Evolutionary conservation across 2,329 filamentous ascomycete genomes (phyloP), one percentile per base, ranked within the genome.

Genomic region (Aureobasidium sp.): DNA sequence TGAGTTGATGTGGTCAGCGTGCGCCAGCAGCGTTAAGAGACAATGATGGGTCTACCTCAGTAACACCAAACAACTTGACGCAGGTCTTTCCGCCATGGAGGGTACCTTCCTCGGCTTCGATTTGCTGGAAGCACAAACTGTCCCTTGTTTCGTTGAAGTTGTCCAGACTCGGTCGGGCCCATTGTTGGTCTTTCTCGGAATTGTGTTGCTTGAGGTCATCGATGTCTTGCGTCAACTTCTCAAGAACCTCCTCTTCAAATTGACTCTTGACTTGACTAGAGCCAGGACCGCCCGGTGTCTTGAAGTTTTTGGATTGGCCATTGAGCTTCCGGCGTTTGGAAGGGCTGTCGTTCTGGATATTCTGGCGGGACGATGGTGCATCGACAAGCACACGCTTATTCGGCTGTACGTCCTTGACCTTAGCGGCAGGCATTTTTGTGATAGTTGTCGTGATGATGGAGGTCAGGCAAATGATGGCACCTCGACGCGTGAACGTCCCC

Each of bases 211-310:
- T 96, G 67, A 95, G 80, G 23, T 87, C 89, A 27, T 84, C 87
- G 65, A 97, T 92, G 72, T 97, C 91, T 75, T 97, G 93, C 65
- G 91, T 94, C 75, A 99, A 84, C 79, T 96, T 96, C 80, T 97
- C 93, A 65, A 99, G 82, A 2, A 96, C 90, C 72, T 97, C 91
- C 63, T 89, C 87, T 76, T 97, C 94, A 73, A 99, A 99, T 61
- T 88, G 84, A 73, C 91, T 96, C 78, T 96, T 97, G 17, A 84
- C 84, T 74, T 92, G 90, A 68, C 84, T 92, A 1, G 89, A 93
- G 65, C 84, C 81, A 63, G 86, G 73, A 66, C 82, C 83, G 67
- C 88, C 83, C 3, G 87, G 87, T 61, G 84, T 82, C 61, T 82
- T 84, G 68, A 89, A 81, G 62, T 82, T 81, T 36, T 80, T 78